Base-by-base conservation (phyloP, 305 asterid species). In the Lippia alba region DNA sequence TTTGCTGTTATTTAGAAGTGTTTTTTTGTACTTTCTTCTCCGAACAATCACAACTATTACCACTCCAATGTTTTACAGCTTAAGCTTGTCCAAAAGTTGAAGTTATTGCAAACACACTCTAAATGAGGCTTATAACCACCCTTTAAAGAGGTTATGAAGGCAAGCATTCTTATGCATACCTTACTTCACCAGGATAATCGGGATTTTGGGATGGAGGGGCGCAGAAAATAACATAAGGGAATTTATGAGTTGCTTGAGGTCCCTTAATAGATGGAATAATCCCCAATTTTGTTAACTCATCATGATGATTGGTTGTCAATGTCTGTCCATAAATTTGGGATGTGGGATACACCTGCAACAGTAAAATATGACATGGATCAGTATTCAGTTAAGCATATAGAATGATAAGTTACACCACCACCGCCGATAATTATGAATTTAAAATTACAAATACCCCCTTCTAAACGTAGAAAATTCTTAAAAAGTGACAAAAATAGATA, bases 151-250 rank as follows among this genome's bases (percentile, higher is more conserved):
- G 30, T 24, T 24, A 24, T 24, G 30, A 1, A 24, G 30, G 30
- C 3, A 24, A 24, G 30, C 30, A 24, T 50, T 53, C 51, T 62
- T 58, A n/a, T 49, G 33, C 18, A 56, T 83, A 85, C 91, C 91
- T 82, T 66, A 87, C 76, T 63, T 87, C 91, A 74, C 85, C 89
- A 55, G 85, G 77, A 72, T 85, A 87, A 75, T 87, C 91, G 19
- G 75, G 19, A 71, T 76, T 80, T 56, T 79, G 78, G 16, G 82
- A 82, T 56, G 91, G 89, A 61, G 91, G 94, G 59, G 88, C 91
- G 69, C 91, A 87, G 78, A 83, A 87, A 57, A 87, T 82, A 61
- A 87, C 88, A 61, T 76, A 85, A 56, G 94, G 86, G 67, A 83
- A 82, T 76, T 83, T 87, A 32, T 58, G 69, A 41, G 51, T 24